These are phyloP conservation scores for Talaromyces piceae DNA, from an alignment of 2,329 filamentous ascomycete species.

Conservation along the genomic window DNA sequence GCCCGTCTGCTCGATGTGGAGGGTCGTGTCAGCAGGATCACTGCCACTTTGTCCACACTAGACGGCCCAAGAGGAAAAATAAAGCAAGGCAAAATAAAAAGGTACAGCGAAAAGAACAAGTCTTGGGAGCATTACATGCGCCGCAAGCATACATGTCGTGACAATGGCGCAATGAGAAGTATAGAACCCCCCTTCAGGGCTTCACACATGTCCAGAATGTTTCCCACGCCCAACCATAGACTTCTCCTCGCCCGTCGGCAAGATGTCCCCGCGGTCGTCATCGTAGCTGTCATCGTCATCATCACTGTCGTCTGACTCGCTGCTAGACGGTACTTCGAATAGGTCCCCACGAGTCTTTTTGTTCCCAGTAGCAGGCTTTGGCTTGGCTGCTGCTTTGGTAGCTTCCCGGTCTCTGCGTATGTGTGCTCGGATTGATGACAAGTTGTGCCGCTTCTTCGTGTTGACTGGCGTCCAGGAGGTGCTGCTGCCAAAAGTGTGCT, in stretches of 20 bases:
- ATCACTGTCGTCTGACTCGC: not conserved
- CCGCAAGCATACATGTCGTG: not conserved
- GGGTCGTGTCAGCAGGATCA: not conserved
- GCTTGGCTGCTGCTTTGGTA: not conserved
- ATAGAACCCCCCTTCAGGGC: no score
- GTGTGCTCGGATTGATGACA: not conserved
- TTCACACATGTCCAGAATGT: no score
- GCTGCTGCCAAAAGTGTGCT: not conserved
- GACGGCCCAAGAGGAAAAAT: no score
- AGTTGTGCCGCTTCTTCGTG: not conserved
- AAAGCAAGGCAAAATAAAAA: not conserved
- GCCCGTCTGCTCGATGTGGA: not conserved
- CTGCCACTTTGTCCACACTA: not conserved
- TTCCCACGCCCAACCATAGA: slow-evolving; percentile 7
- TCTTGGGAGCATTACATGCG: no score
- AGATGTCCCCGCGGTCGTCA: slow-evolving; percentile 17
- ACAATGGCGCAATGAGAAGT: not conserved
- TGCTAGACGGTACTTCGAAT: not conserved
- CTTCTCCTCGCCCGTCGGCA: slow-evolving; percentile 16
- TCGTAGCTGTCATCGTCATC: slow-evolving; percentile 10
- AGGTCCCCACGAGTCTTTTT: not conserved
- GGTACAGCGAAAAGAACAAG: not conserved
- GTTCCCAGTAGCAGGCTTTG: not conserved
- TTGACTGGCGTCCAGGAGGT: slow-evolving; percentile 2
- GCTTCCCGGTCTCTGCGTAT: not conserved